phyloP scores from a whole-genome alignment of 495 filamentous ascomycete species.

The Penicillium parvum region DNA sequence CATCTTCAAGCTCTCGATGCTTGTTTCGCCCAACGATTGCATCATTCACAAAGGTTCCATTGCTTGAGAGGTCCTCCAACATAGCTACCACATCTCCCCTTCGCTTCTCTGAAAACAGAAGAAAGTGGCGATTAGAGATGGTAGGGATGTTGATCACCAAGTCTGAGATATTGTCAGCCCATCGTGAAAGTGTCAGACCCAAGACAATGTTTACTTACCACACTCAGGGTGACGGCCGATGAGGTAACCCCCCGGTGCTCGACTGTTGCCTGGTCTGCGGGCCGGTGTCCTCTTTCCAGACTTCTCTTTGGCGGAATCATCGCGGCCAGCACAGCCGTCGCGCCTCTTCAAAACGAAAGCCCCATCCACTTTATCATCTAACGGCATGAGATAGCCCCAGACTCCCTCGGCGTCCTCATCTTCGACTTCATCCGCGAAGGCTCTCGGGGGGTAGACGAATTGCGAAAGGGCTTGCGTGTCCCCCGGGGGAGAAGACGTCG shows the following conservation, averaged over 20 bases:
- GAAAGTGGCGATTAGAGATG: conserved; percentile 93
- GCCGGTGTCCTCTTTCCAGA: conserved; percentile 27
- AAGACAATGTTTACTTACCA: conserved; percentile 51
- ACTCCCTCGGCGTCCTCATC: conserved; percentile 80
- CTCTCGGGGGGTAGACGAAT: conserved; percentile 68
- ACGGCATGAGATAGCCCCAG: conserved; percentile 90
- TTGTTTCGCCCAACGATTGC: conserved; percentile 88
- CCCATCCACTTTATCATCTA: conserved; percentile 65
- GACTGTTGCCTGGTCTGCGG: conserved; percentile 29
- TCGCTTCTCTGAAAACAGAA: conserved; percentile 84
- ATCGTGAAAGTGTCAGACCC: not conserved
- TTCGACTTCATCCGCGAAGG: conserved; percentile 73
- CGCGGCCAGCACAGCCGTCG: conserved; percentile 55
- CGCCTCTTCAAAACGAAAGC: conserved; percentile 69
- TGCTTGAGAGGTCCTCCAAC: conserved; percentile 89
- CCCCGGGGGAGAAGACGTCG: conserved; percentile 60
- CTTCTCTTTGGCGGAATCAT: conserved; percentile 38
- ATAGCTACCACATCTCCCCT: conserved; percentile 75
- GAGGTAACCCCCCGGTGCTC: conserved; percentile 78
- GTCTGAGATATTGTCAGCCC: conserved; percentile 51
- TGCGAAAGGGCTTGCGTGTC: conserved; percentile 73
- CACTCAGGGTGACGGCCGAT: conserved; percentile 93
- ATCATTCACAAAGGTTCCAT: conserved; percentile 95
- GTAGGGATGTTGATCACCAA: conserved; percentile 71
- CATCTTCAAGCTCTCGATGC: conserved; percentile 76